Base-by-base conservation (phyloP, 2,329 filamentous ascomycete genomes). In the Penicillium decumbens region DNA sequence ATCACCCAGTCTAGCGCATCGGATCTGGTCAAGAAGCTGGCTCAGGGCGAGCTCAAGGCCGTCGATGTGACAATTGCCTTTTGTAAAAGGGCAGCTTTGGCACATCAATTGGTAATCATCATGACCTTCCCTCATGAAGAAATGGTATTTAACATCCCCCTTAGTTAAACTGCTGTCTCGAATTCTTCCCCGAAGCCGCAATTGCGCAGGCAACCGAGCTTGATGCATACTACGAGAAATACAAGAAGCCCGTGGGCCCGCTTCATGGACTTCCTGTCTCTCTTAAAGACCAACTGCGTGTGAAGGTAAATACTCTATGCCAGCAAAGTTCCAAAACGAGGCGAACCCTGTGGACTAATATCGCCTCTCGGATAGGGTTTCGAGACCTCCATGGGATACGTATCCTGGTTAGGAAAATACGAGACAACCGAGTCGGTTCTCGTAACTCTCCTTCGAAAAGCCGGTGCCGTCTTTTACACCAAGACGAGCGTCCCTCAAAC, bases 261-360 rank as follows among this genome's bases (percentile, higher is more conserved):
- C 74, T 89, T 1, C 85, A 88, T 63, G 85, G 83, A 65, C 59
- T 74, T 4, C 65, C 67, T 3, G 65, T 75, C 38, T 80, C 82
- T 0, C 75, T 89, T 43, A 89, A 89, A 59, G 85, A 88, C 66
- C 83, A 84, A 61, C 82, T 87, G n/a, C 51, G 54, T 4, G 50
- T 60, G 13, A 60, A 58, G 53, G 58, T 45, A 51, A 51, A 30
- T 49, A 7, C 13, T 3, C 12, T n/a, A 15, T 40, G 1, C 12
- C 38, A 6, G 7, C 35, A 6, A n/a, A 15, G 6, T 2, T 3
- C 6, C 38, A 25, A 24, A 13, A 3, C 12, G 8, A 15, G 20
- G 10, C 2, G 2, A 20, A 20, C 2, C 5, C 4, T n/a, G 6
- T 25, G 7, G 15, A 24, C 18, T 39, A 12, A 45, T 39, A 8